Base-by-base conservation (phyloP, 2,329 filamentous ascomycete species). In the Fusarium decemcellulare region DNA sequence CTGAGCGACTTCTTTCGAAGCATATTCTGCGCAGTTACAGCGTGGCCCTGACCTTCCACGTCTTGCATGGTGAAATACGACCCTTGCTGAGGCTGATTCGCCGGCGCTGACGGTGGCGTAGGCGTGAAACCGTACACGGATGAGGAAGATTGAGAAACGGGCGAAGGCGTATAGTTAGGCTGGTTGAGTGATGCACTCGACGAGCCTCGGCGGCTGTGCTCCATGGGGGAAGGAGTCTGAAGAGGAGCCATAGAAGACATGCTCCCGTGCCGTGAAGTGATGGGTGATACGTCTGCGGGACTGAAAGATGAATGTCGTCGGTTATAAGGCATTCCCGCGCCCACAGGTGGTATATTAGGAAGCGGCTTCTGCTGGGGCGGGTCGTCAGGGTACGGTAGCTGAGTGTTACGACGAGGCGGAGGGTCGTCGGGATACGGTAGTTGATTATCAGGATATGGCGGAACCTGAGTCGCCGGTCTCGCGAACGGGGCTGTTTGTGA, bases 201-300 rank as follows among this genome's bases (percentile, higher is more conserved):
- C 15, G 72, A 76, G 46, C 40, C 69, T 16, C 68, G 71, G 7
- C 73, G 70, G 32, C 61, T 70, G 11, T 58, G 56, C 14, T 78
- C 75, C 54, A 76, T 68, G 0, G 77, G 77, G 0, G 77, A 78
- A 2, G 76, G 77, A 1, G 74, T 78, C 44, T 77, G 71, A 1
- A 72, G 11, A 9, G 72, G 58, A 39, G 61, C 18, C 8, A 46
- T 59, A 1, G 71, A 74, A 3, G 77, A 75, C 27, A 74, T 67
- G 23, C 75, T 76, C 6, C 73, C 72, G 2, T 72, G 67, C 1
- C 75, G 66, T 2, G 77, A 77, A 8, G 71, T 72, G 4, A 76
- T 57, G 1, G 77, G 72, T 1, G 75, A 79, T 15, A 78, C 65
- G 5, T 75, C 70, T 7, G 56, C 60, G 11, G 72, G 63, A 4